Evolutionary conservation across 2,329 filamentous ascomycete species (phyloP), one percentile per base, ranked within the genome.

Genomic region (Aspergillus sp.): DNA sequence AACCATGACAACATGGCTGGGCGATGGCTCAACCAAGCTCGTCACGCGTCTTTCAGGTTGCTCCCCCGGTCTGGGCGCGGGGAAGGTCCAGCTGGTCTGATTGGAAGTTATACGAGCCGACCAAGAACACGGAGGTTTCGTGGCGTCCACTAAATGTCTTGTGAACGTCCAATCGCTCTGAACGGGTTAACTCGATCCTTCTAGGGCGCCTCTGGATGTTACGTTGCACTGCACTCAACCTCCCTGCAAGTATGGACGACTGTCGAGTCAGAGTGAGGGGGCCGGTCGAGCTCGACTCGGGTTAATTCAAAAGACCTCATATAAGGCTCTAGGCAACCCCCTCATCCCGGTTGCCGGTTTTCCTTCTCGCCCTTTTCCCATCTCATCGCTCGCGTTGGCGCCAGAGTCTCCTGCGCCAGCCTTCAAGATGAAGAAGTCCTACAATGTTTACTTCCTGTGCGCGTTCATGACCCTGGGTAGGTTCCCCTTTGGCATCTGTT

Each of bases 401-500:
- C 56, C 53, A 51, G 25, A 23, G 7, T 19, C 47, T 34, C 22
- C 23, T 13, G 49, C 50, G 46, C 38, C 46, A 17, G 41, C 34
- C 31, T 49, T 55, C 62, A 66, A 41, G 34, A 67, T 67, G 65
- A 61, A 64, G 47, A 68, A 65, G 51, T 62, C 59, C 22, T 68
- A 66, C 59, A 68, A 66, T 62, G 64, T 68, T 34, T 66, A 65
- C 58, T 68, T 68, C 43, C 62, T 68, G 7, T 68, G 66, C 56
- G 46, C 55, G 49, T 68, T 68, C 61, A 66, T 66, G 60, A 68
- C 66, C 48, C 49, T 68, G 17, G 66, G 66, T 67, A 53, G 41
- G 59, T 7, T n/a, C 9, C 22, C 5, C 13, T 54, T 25, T 17
- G 43, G 19, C 17, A 5, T 22, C 22, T 41, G 8, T 28, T 4